Percentiles rank a stretch among this genome's conserved stretches.
Conservation (phyloP, 495 filamentous ascomycete species). For the Beverwykella pulmonaria region DNA sequence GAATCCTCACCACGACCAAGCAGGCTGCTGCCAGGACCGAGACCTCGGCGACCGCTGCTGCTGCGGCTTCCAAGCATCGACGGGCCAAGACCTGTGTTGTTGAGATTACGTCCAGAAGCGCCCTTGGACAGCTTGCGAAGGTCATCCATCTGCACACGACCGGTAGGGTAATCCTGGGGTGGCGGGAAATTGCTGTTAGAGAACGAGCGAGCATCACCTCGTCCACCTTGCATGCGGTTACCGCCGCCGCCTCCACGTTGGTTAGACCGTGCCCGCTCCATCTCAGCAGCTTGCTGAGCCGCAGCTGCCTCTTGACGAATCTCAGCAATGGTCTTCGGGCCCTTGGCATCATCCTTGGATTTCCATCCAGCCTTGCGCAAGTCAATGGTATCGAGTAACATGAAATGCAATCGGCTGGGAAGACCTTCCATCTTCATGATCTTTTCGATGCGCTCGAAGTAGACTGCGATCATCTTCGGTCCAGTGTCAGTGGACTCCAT, state of each 20-base stretch:
- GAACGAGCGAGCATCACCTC: constrained; percentile 84
- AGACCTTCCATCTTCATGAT: constrained; percentile 77
- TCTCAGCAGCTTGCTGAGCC: constrained; percentile 66
- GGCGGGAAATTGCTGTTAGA: constrained; percentile 64
- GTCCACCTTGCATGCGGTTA: constrained; percentile 70
- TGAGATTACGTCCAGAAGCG: constrained; percentile 57
- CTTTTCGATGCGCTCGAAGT: constrained; percentile 81
- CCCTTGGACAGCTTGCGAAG: constrained; percentile 72
- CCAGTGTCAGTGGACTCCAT: constrained; percentile 75
- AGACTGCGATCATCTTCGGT: constrained; percentile 81
- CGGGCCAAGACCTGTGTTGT: constrained; percentile 62
- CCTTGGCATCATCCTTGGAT: constrained; percentile 86
- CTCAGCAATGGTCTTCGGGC: constrained; percentile 93
- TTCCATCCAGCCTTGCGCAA: constrained; percentile 73
- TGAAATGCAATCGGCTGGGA: constrained; percentile 86
- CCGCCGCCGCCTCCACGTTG: constrained; percentile 63
- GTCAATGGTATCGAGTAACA: constrained; percentile 94
- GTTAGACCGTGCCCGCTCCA: constrained; percentile 61
- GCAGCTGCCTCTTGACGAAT: constrained; percentile 81
- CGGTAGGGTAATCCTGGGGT: constrained; percentile 70
- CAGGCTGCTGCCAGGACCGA: constrained; percentile 71
- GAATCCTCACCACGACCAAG: constrained; percentile 76
- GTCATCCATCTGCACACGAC: constrained; percentile 86
- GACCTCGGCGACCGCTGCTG: constrained; percentile 76
- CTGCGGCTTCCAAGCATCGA: constrained; percentile 76